phyloP scores from a whole-genome alignment of 805 yeast genomes.

The Suhomyces sp. region DNA sequence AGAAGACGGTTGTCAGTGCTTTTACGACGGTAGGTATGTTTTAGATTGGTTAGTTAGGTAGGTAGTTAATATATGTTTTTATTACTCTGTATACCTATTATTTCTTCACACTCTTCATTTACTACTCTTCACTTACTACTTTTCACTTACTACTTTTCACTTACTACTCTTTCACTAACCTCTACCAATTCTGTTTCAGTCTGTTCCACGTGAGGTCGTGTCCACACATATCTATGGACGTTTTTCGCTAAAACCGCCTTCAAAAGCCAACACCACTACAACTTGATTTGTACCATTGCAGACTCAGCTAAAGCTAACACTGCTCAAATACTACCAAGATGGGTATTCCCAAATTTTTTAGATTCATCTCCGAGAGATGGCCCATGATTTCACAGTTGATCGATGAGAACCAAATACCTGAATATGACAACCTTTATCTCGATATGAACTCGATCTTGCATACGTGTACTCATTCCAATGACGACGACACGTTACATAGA shows the following conservation, averaged over 20 bases:
- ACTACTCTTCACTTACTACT: too few relatives aligned
- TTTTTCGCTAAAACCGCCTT: background rate
- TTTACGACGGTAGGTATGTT: background rate
- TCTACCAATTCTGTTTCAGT: too few relatives aligned
- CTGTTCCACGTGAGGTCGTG: background rate
- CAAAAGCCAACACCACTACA: background rate
- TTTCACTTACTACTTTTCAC: too few relatives aligned
- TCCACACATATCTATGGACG: background rate
- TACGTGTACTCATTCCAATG: slow-evolving; percentile 86
- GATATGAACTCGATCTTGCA: slow-evolving; percentile 98
- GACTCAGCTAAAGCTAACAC: background rate
- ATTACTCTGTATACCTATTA: too few relatives aligned
- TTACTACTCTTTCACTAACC: too few relatives aligned
- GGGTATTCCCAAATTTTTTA: slow-evolving; percentile 95
- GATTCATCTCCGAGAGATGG: slow-evolving; percentile 98
- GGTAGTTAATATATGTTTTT: background rate
- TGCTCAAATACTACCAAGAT: background rate
- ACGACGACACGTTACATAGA: slow-evolving; percentile 55
- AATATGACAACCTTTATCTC: slow-evolving; percentile 88
- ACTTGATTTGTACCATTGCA: background rate
- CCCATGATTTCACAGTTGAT: slow-evolving; percentile 88
- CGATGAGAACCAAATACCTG: slow-evolving; percentile 74
- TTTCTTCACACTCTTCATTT: too few relatives aligned
- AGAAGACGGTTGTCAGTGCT: background rate
- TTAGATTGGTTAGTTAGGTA: background rate